Percentiles rank a stretch among this genome's conserved stretches.
Evolutionary conservation across 768 basidiomycete genomes (phyloP).

Genomic region (Auriscalpium vulgare): DNA sequence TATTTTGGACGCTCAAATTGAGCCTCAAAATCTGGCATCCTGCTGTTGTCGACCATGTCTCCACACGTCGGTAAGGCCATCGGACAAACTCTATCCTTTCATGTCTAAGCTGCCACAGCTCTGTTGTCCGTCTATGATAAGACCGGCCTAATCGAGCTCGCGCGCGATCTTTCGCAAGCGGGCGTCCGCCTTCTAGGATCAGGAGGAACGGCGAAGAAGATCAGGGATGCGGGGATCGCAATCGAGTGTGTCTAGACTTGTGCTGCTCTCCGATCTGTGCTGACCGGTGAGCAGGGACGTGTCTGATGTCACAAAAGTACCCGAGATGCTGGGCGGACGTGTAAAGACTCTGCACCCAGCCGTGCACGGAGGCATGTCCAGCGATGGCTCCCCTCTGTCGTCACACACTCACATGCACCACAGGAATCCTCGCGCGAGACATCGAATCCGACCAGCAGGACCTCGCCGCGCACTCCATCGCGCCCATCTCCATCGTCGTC

Average conservation of each 20-base stretch:
- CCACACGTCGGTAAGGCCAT: slow-evolving; percentile 25
- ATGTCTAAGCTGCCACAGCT: slow-evolving; percentile 36
- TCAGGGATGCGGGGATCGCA: slow-evolving; percentile 84
- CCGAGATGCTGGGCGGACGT: slow-evolving; percentile 97
- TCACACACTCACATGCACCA: neutral
- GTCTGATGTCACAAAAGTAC: slow-evolving; percentile 93
- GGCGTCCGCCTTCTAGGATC: slow-evolving; percentile 90
- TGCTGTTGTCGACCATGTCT: slow-evolving; percentile 18
- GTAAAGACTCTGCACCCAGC: slow-evolving; percentile 98
- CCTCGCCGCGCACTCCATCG: slow-evolving; percentile 73
- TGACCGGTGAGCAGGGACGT: slow-evolving; percentile 63
- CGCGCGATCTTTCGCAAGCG: slow-evolving; percentile 68
- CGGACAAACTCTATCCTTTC: neutral
- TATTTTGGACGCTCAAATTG: too few relatives aligned
- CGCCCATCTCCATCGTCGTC: slow-evolving; percentile 92
- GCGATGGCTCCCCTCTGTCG: neutral
- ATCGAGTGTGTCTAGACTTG: slow-evolving; percentile 61
- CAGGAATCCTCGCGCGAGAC: slow-evolving; percentile 90
- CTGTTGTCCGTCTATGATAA: slow-evolving; percentile 97
- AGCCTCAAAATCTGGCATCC: neutral
- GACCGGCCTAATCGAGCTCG: slow-evolving; percentile 79
- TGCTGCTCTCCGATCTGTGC: neutral
- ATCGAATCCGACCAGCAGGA: slow-evolving; percentile 89
- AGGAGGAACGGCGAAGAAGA: slow-evolving; percentile 96
- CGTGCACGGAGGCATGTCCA: slow-evolving; percentile 80